phyloP scores from a whole-genome alignment of 371 early-diverging fungal genomes.

The Mortierella sp. region DNA sequence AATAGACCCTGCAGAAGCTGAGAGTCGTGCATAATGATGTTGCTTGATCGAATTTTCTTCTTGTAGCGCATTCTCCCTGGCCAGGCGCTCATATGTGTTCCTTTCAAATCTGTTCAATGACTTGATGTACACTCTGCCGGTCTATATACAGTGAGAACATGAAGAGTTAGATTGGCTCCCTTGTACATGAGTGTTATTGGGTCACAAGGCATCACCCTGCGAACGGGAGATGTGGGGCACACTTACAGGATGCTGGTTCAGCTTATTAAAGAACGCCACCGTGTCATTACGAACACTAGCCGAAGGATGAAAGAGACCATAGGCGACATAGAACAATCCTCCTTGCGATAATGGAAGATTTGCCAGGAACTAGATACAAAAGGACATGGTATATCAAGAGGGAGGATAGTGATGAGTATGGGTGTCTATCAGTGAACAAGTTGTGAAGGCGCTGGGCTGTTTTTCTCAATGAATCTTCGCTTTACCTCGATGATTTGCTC shows the following conservation, averaged over 20 bases:
- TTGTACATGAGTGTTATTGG: too few relatives aligned
- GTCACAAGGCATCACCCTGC: too few relatives aligned
- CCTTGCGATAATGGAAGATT: slow-evolving; percentile 85
- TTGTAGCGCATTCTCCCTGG: slow-evolving; percentile 22
- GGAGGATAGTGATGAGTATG: too few relatives aligned
- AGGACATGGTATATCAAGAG: too few relatives aligned
- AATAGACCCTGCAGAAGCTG: slow-evolving; percentile 22
- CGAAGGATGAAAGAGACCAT: slow-evolving; percentile 84
- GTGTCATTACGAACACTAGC: slow-evolving; percentile 68
- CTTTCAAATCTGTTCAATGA: slow-evolving; percentile 42
- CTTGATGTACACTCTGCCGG: slow-evolving; percentile 38
- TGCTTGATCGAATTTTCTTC: slow-evolving; percentile 31
- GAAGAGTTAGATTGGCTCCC: too few relatives aligned
- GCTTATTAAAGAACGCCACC: slow-evolving; percentile 72
- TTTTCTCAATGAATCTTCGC: too few relatives aligned
- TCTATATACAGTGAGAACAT: slow-evolving; percentile 7
- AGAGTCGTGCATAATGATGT: slow-evolving; percentile 18
- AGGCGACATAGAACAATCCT: slow-evolving; percentile 83
- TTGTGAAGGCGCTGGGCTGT: too few relatives aligned
- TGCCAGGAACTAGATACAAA: slow-evolving; percentile 82
- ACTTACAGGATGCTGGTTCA: slow-evolving; percentile 73
- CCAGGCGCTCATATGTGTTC: slow-evolving; percentile 43
- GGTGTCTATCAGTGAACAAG: too few relatives aligned
- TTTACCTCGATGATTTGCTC: slow-evolving; percentile 85
- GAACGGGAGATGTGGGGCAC: background rate